A percentile compares a stretch with the other conserved stretches of the same genome.
Evolutionary conservation across 805 yeast species (phyloP).

Genomic region (Myxozyma melibiosi): DNA sequence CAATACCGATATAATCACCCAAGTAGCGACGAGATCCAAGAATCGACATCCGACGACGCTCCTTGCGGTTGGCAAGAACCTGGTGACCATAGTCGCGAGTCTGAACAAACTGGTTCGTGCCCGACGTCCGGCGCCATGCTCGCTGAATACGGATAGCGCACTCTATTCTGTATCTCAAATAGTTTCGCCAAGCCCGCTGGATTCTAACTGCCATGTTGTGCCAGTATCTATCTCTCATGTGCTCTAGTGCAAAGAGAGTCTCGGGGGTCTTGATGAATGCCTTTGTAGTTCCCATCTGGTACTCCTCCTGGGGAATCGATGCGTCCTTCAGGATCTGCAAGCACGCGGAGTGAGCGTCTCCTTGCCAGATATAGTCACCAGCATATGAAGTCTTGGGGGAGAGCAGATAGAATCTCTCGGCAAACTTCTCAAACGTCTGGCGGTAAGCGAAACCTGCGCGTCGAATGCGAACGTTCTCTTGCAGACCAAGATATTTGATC

Average conservation of each 20-base stretch:
- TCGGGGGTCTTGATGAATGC: slow-evolving; percentile 97
- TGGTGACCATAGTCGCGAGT: slow-evolving; percentile 81
- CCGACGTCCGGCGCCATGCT: slow-evolving; percentile 76
- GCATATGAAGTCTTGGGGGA: slow-evolving; percentile 94
- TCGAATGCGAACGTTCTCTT: slow-evolving; percentile 95
- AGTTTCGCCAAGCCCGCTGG: slow-evolving; percentile 95
- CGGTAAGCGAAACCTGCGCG: slow-evolving; percentile 99
- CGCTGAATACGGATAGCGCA: slow-evolving; percentile 82
- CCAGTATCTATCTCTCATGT: slow-evolving; percentile 96
- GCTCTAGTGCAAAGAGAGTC: slow-evolving; percentile 91
- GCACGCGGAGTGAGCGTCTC: slow-evolving; percentile 59
- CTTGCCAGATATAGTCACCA: slow-evolving; percentile 69
- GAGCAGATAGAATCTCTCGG: slow-evolving; percentile 85
- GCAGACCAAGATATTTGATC: slow-evolving; percentile 90
- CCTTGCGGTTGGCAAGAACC: slow-evolving; percentile 72
- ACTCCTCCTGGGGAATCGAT: slow-evolving; percentile 76
- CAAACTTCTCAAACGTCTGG: slow-evolving; percentile 94
- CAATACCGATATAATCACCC: slow-evolving; percentile 94
- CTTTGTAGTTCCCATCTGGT: slow-evolving; percentile 87
- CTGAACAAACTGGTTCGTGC: slow-evolving; percentile 80
- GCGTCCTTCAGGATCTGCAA: slow-evolving; percentile 56
- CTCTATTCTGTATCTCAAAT: slow-evolving; percentile 75
- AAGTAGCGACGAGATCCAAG: slow-evolving; percentile 83
- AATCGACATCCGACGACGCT: slow-evolving; percentile 85
- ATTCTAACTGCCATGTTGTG: slow-evolving; percentile 96